These are phyloP conservation scores for Aspergillus texensis DNA, from an alignment of 2,329 filamentous ascomycete species.

Conservation along the genomic window DNA sequence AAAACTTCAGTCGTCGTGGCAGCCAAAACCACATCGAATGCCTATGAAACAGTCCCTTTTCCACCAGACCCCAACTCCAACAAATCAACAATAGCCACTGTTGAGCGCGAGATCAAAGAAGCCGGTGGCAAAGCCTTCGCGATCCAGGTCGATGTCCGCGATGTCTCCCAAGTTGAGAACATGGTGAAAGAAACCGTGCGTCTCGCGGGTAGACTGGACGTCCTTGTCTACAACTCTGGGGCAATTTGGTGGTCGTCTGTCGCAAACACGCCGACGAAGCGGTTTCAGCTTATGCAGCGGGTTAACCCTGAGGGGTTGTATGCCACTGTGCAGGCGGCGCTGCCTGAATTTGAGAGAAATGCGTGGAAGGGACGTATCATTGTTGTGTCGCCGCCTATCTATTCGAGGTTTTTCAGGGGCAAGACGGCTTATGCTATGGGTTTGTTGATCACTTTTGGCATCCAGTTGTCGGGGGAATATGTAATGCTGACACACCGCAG, in stretches of 20 bases:
- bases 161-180: constrained; percentile 60
- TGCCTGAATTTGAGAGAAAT: constrained; percentile 65
- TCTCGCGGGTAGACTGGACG: constrained; percentile 67
- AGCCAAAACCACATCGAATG: constrained; percentile 73
- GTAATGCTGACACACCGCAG: constrained; percentile 31
- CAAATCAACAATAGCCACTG: constrained; percentile 77
- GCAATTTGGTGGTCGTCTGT: constrained; percentile 85
- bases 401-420: constrained; percentile 79
- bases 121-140: constrained; percentile 66
- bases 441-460: constrained; percentile 14
- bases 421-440: constrained; percentile 81
- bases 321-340: constrained; percentile 65
- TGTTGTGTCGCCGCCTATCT: constrained; percentile 82
- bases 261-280: constrained; percentile 69
- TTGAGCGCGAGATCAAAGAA: constrained; percentile 71
- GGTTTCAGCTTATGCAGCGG: constrained; percentile 77
- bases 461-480: not conserved
- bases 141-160: constrained; percentile 70
- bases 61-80: constrained; percentile 76
- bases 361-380: constrained; percentile 66
- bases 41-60: constrained; percentile 59
- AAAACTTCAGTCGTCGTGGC: constrained; percentile 67
- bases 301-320: constrained; percentile 79
- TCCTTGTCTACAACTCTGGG: constrained; percentile 79
- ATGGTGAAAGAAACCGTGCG: constrained; percentile 63